Evolutionary conservation across 805 yeast genomes (phyloP), one percentile per base, ranked within the genome.

Genomic region (Scheffersomyces ergatensis): DNA sequence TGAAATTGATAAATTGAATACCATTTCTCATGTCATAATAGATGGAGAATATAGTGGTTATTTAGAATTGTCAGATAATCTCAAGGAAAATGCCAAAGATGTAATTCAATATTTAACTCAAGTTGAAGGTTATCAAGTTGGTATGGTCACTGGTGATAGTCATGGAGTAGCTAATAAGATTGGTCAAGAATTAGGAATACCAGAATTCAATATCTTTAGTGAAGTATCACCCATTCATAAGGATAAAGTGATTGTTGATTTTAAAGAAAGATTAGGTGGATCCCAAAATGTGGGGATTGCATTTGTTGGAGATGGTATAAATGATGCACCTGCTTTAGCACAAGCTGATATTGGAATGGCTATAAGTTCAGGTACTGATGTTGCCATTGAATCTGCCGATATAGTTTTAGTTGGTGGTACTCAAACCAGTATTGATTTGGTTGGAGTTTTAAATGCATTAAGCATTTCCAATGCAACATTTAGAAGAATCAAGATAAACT

Each of bases 321-420:
- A 93, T 61, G 99, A 93, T 59, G 95, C 98, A 0, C 97, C 99
- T 0, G 98, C 98, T 0, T 73, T 93, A 40, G 95, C 88, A 1
- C 76, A 84, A 41, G 85, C 97, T 1, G 88, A 89, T 49, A 65
- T 93, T 15, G 99, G 99, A 18, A 80, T 95, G 53, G 93, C 98
- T 9, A 80, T 95, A 43, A 83, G 95, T 8, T 78, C 95, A 0
- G 97, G 98, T 4, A 87, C 98, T 0, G 98, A 93, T 54, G 87
- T 93, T 50, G 98, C 99, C 1, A 85, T 93, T 50, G 97, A 90
- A 50, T 87, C 96, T n/a, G 97, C 99, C 0, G 96, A 89, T 60
- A 77, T 93, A 29, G 96, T 93, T 15, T 67, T 93, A 13, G 60
- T 87, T 56, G 75, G 78, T 11, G 19, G 29, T 16, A 43, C 41